Conservation (phyloP, 2,329 filamentous ascomycete species). For the Ophidiomyces ophidiicola region DNA sequence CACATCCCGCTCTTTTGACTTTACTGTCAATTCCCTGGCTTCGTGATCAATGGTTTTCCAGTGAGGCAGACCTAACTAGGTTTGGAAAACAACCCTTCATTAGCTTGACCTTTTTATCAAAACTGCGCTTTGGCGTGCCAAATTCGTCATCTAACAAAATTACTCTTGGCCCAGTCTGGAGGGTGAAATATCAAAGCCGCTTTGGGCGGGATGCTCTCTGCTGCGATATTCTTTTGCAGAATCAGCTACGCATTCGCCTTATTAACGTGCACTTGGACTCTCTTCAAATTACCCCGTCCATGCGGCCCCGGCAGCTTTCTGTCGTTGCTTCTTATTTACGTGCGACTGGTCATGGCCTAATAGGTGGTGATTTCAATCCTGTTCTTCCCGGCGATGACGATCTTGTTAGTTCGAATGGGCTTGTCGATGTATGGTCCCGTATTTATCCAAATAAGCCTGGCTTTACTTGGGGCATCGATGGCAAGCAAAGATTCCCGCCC, state of each 20-base stretch:
- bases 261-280: conserved; percentile 34
- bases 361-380: conserved; percentile 34
- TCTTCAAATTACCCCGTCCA: conserved; percentile 20
- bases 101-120: conserved; percentile 20
- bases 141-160: neutral
- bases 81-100: conserved; percentile 20
- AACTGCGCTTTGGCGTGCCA: conserved; percentile 1
- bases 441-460: conserved; percentile 23
- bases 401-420: conserved; percentile 23
- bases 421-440: conserved; percentile 28
- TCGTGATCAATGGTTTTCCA: conserved; percentile 23
- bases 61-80: conserved; percentile 20
- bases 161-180: conserved; percentile 24
- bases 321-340: conserved; percentile 21
- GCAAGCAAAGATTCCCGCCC: conserved; percentile 23
- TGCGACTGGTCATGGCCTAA: conserved; percentile 22
- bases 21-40: conserved; percentile 21
- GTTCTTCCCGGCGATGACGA: conserved; percentile 26
- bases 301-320: conserved; percentile 23
- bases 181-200: conserved; percentile 23
- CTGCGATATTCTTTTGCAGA: conserved; percentile 23
- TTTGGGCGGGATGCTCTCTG: conserved; percentile 28
- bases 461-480: conserved; percentile 31
- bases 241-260: conserved; percentile 20
- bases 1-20: conserved; percentile 16